Evolutionary conservation across 1,284 basidiomycete species (phyloP), one percentile per base, ranked within the genome.

Genomic region (Cryptococcus sp.): DNA sequence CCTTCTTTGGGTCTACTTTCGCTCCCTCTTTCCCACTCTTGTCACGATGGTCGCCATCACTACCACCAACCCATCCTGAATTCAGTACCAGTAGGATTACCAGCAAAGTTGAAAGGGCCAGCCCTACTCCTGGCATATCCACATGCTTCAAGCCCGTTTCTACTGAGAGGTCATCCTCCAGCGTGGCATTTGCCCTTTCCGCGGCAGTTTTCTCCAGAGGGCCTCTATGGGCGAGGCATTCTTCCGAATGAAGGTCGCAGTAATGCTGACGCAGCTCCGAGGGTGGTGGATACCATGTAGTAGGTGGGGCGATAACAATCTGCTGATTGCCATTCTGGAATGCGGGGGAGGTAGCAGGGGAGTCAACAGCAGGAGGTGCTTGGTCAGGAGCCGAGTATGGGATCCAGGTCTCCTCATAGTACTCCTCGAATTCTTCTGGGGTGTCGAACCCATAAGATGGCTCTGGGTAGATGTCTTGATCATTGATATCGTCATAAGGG

Each of bases 1-100:
- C 15, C 12, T 11, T 39, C 46, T 35, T 56, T 39, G 3, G 12
- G 18, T 38, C 50, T 36, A 44, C 38, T 36, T 43, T 45, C 8
- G 42, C 7, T 39, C 7, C 24, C 6, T 38, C 20, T 9, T 36
- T 15, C 13, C 13, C 37, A 15, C 33, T 15, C 36, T 6, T 54
- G 16, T 45, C 8, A 20, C 21, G 13, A 16, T 47, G 33, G 15
- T 12, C 23, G 11, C 50, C 53, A 50, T 40, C 15, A 1, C 21
- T 46, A 23, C 33, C 52, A 2, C 44, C 35, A 16, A 36, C 23
- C 64, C 64, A 66, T 1, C 64, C 57, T 11, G 54, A 46, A 50
- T 66, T 60, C 18, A 66, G 47, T 1, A 56, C 56, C 38, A 68
- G 45, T 33, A 65, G 24, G 43, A 68, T 46, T 42, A 69, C 43